Conservation (phyloP, 2,329 filamentous ascomycete species). For the Proliferodiscus dingleyae region DNA sequence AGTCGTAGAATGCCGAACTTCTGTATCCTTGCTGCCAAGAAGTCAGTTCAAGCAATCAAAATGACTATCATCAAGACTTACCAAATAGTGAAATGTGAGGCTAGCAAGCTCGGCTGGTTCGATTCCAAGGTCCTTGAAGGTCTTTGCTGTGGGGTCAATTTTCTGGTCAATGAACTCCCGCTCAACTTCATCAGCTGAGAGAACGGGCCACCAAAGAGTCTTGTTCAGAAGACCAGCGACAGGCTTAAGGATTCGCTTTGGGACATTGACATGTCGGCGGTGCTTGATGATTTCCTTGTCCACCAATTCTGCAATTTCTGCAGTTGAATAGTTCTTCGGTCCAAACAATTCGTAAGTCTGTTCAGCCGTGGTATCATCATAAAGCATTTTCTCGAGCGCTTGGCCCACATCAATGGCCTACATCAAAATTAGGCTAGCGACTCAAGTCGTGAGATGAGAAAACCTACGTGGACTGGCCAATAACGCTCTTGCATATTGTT, state of each 20-base stretch:
- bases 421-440: slow-evolving; percentile 7
- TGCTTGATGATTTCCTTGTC: slow-evolving; percentile 90
- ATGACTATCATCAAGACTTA: slow-evolving; percentile 42
- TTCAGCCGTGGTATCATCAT: slow-evolving; percentile 83
- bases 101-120: slow-evolving; percentile 81
- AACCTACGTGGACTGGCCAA: slow-evolving; percentile 79
- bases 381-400: slow-evolving; percentile 83
- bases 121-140: slow-evolving; percentile 89
- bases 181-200: slow-evolving; percentile 82
- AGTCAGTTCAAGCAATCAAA: slow-evolving; percentile 29
- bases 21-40: slow-evolving; percentile 75
- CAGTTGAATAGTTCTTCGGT: slow-evolving; percentile 85
- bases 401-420: slow-evolving; percentile 84
- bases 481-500: slow-evolving; percentile 93
- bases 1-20: slow-evolving; percentile 82
- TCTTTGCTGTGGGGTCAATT: slow-evolving; percentile 89
- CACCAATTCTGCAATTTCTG: slow-evolving; percentile 80
- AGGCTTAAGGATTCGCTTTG: slow-evolving; percentile 74
- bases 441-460: not conserved
- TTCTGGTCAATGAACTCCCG: slow-evolving; percentile 88
- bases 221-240: slow-evolving; percentile 71
- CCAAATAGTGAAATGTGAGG: slow-evolving; percentile 90
- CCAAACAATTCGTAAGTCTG: slow-evolving; percentile 95
- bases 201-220: slow-evolving; percentile 80
- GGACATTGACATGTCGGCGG: slow-evolving; percentile 85